Base-by-base conservation (phyloP, 1,284 basidiomycete species). In the Phenoliferia sp. region DNA sequence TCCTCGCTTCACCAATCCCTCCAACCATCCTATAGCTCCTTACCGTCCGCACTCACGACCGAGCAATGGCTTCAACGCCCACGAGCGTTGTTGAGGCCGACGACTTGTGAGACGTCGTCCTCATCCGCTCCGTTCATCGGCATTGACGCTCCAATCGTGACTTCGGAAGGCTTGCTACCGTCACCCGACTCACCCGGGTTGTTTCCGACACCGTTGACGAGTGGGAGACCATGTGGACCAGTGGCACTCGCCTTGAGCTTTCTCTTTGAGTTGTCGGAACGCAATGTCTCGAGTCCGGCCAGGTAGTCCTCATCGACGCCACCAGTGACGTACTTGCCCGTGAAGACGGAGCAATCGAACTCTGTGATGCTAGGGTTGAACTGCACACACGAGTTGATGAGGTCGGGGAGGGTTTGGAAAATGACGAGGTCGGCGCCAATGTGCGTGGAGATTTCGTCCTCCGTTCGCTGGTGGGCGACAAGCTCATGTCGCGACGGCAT, bases 331-430 rank as follows among this genome's bases (percentile, higher is more conserved):
- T 99, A 99, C 78, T 95, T 86, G 63, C 96, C 96, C 31, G 92
- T 93, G 80, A 99, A 99, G 52, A 99, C 95, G 19, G 94, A 97
- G 81, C 94, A 98, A 79, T 99, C 96, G 76, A 99, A 98, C 28
- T 83, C 81, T 66, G 82, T 80, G 77, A 99, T 89, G 19, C 81
- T 80, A 0, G 88, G 85, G 80, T 97, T 99, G 80, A 96, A 87
- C 76, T 90, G 86, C 62, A 88, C 84, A 68, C 97, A 94, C n/a
- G 92, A 91, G 44, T 87, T 80, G 71, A 96, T 83, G 68, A 99
- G 87, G 79, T 97, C 93, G 1, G 87, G 84, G 1, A 99, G 86
- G n/a, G 90, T 92, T 81, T 99, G 96, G 84, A 92, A 99, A 79
- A 99, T 91, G 79, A 96, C 92, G 61, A 96, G 85, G 80, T 99